Base-by-base conservation (phyloP, 345 rosid genomes). In the Turritis glabra region DNA sequence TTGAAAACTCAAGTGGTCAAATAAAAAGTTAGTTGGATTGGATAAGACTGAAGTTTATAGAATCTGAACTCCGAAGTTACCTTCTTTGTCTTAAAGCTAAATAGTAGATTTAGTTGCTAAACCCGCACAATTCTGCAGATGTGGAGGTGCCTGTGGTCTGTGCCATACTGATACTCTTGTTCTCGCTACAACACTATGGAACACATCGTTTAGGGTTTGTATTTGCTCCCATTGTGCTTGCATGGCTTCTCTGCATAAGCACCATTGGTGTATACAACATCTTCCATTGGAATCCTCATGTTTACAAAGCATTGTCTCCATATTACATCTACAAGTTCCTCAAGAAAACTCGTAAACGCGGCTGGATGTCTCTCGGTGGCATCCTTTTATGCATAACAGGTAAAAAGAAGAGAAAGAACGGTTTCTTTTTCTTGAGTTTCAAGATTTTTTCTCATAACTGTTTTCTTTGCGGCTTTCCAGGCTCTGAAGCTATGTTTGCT, bases 311-410 rank as follows among this genome's bases (percentile, higher is more conserved):
- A n/a, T 87, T 95, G 47, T 92, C 97, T 47, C 99, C 99, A 3
- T 86, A 86, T 67, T 92, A 95, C 80, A 95, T 95, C 87, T 86
- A 85, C 74, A 92, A 86, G 75, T 95, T 95, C 80, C 77, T 95
- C 61, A 92, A 81, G 82, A 92, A 95, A 77, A 95, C 99, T 53
- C 89, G 77, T 66, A 85, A 77, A 80, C 83, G 90, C n/a, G 99
- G 99, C n/a, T 95, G 97, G 97, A 92, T 90, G 98, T 95, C 99
- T 74, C 82, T 95, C 65, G 99, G 98, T 23, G 99, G 99, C 75
- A 95, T 92, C 78, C 84, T 95, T 63, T 55, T 95, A 71, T 95
- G 98, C 65, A 92, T 95, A 79, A 95, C 99, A 22, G 99, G 99
- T 90, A 78, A 37, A 30, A 46, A 1, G 22, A 29, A 15, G 38